Conservation (phyloP, 331 rosid species). For the Phaseolus coccineus region DNA sequence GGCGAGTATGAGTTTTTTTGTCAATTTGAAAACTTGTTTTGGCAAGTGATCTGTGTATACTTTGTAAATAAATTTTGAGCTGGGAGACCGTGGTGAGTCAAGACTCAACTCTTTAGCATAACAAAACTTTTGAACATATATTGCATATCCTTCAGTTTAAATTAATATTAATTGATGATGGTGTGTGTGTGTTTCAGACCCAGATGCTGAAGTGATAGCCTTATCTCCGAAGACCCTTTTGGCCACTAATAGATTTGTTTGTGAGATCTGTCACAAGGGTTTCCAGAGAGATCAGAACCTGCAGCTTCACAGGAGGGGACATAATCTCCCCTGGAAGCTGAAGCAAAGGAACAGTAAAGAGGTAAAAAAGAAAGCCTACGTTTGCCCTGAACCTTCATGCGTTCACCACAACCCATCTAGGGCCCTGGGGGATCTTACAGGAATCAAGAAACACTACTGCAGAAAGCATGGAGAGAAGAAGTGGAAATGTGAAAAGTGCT, state of each 20-base stretch:
- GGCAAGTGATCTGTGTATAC: background rate
- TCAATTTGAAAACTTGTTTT: background rate
- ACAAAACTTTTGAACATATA: no score
- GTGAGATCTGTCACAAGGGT: constrained; percentile 91
- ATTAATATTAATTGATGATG: background rate
- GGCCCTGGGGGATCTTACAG: constrained; percentile 89
- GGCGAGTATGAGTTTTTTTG: background rate
- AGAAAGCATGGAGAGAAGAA: constrained; percentile 97
- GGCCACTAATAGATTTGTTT: constrained; percentile 82
- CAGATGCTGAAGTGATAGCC: constrained; percentile 92
- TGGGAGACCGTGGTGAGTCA: no score
- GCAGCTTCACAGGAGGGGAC: constrained; percentile 91
- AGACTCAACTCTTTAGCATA: background rate
- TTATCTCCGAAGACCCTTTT: constrained; percentile 77
- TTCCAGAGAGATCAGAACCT: constrained; percentile 93
- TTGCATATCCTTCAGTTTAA: background rate
- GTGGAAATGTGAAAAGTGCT: constrained; percentile 92
- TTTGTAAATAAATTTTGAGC: background rate
- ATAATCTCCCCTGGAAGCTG: constrained; percentile 90
- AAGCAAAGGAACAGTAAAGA: constrained; percentile 87
- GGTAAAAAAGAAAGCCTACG: constrained; percentile 77
- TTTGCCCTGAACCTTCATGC: constrained; percentile 85
- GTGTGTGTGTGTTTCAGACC: constrained; percentile 59
- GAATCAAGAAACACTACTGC: constrained; percentile 84
- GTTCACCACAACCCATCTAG: constrained; percentile 92